These are phyloP conservation scores for Fusarium chlamydosporum DNA, from an alignment of 2,329 filamentous ascomycete genomes.

Conservation along the genomic window DNA sequence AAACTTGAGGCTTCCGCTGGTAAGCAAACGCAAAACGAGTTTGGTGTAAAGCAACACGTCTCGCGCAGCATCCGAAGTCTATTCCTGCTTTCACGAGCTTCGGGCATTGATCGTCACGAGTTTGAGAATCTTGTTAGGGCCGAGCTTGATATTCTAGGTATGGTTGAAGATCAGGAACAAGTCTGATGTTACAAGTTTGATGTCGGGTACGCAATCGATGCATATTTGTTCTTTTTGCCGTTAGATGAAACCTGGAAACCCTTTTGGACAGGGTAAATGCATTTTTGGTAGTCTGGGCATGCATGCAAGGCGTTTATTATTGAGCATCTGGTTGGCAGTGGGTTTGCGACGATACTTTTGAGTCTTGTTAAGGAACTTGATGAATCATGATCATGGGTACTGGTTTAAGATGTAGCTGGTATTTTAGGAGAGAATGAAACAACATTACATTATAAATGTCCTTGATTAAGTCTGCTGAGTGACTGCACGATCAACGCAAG, in stretches of 20 bases:
- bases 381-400: constrained; percentile 9
- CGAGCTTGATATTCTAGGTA: constrained; percentile 77
- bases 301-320: constrained; percentile 48
- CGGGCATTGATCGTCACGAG: constrained; percentile 80
- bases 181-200: constrained; percentile 19
- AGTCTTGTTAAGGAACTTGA: constrained; percentile 19
- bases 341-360: constrained; percentile 10
- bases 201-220: background rate
- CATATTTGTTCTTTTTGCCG: constrained; percentile 4
- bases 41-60: constrained; percentile 84
- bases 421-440: constrained; percentile 37
- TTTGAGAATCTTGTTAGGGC: constrained; percentile 80
- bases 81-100: constrained; percentile 76
- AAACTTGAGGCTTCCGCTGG: constrained; percentile 70
- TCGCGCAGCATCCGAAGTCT: constrained; percentile 82
- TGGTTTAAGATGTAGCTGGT: constrained; percentile 3
- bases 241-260: constrained; percentile 5
- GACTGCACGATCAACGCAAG: background rate
- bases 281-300: constrained; percentile 31
- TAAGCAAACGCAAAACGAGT: constrained; percentile 74
- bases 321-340: constrained; percentile 25
- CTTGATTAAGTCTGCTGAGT: background rate
- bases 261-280: constrained; percentile 4
- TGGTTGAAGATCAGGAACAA: constrained; percentile 73
- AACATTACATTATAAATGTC: constrained; percentile 12